A percentile compares a stretch with the other conserved stretches of the same genome.
Evolutionary conservation across 2,329 filamentous ascomycete genomes (phyloP).

Genomic region (Endoconidiophora polonica): DNA sequence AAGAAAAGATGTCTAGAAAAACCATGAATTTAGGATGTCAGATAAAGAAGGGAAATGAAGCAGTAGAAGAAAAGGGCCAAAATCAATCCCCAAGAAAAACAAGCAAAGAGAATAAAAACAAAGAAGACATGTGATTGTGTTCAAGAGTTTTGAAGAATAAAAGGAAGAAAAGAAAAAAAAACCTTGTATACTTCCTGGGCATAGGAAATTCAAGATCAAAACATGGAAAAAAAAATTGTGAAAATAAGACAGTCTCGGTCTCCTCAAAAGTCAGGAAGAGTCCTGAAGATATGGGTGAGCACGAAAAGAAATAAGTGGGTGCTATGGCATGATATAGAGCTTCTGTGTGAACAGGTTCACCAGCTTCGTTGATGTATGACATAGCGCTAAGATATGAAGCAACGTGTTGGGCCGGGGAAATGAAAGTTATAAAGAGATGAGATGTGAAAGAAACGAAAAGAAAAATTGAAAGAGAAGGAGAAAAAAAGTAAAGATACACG

Average conservation of each 20-base stretch:
- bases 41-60: neutral
- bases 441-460: conserved; percentile 3
- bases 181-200: too few species aligned
- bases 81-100: neutral
- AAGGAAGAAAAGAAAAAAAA: too few species aligned
- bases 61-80: conserved; percentile 4
- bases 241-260: too few species aligned
- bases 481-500: conserved; percentile 12
- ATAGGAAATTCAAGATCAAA: too few species aligned
- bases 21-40: too few species aligned
- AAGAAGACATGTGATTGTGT: neutral
- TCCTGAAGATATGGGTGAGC: too few species aligned
- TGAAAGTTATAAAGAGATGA: neutral
- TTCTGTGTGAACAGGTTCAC: too few species aligned
- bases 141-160: too few species aligned
- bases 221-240: too few species aligned
- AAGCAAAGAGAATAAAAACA: conserved; percentile 1
- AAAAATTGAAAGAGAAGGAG: conserved; percentile 1
- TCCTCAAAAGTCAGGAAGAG: too few species aligned
- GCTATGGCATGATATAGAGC: neutral
- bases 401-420: neutral
- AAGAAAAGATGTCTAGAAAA: too few species aligned
- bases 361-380: neutral
- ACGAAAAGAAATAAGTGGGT: neutral
- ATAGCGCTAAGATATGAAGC: neutral